phyloP scores from a whole-genome alignment of 163 green algal genomes.

The Scenedesmus sp. region DNA sequence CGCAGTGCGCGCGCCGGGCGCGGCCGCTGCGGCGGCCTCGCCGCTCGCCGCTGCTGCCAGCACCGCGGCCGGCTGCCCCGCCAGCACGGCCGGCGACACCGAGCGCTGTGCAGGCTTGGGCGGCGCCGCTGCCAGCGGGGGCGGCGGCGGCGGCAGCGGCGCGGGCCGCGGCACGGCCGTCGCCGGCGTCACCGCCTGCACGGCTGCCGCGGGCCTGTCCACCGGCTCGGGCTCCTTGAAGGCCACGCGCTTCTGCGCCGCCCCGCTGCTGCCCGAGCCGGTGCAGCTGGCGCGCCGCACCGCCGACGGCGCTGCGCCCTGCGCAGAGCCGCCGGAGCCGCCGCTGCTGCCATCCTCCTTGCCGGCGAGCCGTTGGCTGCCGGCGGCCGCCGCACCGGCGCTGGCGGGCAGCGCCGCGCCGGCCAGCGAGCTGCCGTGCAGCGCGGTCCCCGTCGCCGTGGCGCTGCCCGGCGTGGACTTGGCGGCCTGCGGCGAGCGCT shows the following conservation, averaged over 20 bases:
- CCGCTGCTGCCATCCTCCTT: slow-evolving; percentile 13
- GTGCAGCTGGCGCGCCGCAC: not conserved
- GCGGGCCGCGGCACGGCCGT: too few species aligned
- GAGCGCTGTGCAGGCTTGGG: too few species aligned
- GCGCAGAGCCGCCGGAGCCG: not conserved
- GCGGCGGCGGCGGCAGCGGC: not conserved
- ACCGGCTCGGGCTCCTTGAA: slow-evolving; percentile 29
- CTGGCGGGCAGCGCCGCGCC: not conserved
- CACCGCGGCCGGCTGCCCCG: not conserved
- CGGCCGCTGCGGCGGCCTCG: not conserved
- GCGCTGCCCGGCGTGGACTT: too few species aligned
- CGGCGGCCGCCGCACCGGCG: not conserved
- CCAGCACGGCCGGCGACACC: not conserved
- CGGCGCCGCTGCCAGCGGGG: not conserved
- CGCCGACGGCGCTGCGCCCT: not conserved
- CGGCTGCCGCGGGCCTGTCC: too few species aligned
- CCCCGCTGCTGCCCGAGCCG: slow-evolving; percentile 1
- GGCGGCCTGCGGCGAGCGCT: too few species aligned
- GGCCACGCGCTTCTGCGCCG: slow-evolving; percentile 3
- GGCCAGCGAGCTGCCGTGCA: too few species aligned
- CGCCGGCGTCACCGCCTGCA: too few species aligned
- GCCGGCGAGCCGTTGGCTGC: not conserved
- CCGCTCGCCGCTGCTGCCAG: not conserved
- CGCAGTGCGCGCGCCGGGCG: not conserved
- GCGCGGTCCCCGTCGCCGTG: too few species aligned